These are phyloP conservation scores for Trametes coccinea DNA, from an alignment of 768 basidiomycete genomes.

Conservation along the genomic window DNA sequence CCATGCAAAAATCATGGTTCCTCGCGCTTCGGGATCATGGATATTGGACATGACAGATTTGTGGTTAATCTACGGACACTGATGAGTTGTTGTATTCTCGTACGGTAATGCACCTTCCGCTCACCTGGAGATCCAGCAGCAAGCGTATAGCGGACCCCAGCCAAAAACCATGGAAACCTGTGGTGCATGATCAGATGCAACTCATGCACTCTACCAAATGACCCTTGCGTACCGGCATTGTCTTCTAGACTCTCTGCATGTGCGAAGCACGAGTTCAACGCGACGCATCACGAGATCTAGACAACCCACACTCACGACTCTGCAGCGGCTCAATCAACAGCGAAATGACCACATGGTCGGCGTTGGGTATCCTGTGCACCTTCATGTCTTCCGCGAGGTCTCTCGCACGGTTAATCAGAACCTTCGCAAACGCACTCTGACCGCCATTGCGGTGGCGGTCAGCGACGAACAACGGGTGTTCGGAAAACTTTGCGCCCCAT, in stretches of 20 bases:
- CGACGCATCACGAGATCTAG: neutral
- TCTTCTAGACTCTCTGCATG: slow-evolving; percentile 69
- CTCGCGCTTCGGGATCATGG: slow-evolving; percentile 70
- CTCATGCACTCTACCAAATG: neutral
- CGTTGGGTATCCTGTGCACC: slow-evolving; percentile 75
- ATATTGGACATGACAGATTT: slow-evolving; percentile 76
- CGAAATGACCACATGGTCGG: slow-evolving; percentile 81
- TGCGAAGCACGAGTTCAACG: slow-evolving; percentile 8
- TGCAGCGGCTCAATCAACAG: slow-evolving; percentile 83
- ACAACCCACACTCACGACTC: slow-evolving; percentile 67
- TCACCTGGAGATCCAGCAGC: slow-evolving; percentile 72
- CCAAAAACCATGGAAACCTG: slow-evolving; percentile 88
- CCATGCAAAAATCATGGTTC: slow-evolving; percentile 90
- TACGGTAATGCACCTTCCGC: slow-evolving; percentile 13
- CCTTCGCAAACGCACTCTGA: slow-evolving; percentile 76
- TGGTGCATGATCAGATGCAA: slow-evolving; percentile 19
- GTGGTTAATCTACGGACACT: slow-evolving; percentile 68
- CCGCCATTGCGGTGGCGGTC: slow-evolving; percentile 67
- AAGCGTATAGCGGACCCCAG: slow-evolving; percentile 75
- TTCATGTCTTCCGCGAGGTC: slow-evolving; percentile 87
- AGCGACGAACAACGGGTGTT: slow-evolving; percentile 78
- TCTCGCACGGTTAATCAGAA: slow-evolving; percentile 76
- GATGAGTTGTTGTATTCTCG: neutral
- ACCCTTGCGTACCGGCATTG: slow-evolving; percentile 54
- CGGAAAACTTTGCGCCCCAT: slow-evolving; percentile 93